phyloP scores from a whole-genome alignment of 306 rosid genomes.

The Glycine soja region DNA sequence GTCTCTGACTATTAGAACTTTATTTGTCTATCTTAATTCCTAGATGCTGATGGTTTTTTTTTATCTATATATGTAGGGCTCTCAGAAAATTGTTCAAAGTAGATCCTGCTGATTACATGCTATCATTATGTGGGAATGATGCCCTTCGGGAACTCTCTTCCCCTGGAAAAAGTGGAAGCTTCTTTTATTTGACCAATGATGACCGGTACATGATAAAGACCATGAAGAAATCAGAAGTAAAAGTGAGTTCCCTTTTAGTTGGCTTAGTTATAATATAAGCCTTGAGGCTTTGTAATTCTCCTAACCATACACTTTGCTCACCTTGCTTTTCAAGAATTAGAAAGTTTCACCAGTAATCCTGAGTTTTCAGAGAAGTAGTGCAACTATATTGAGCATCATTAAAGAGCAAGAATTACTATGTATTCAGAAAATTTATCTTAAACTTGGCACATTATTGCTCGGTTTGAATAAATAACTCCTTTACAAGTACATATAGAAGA shows the following conservation, averaged over 20 bases:
- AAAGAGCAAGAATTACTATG: neutral
- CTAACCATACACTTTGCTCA: neutral
- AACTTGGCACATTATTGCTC: neutral
- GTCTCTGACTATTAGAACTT: neutral
- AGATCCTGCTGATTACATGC: constrained; percentile 98
- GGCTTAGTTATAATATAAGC: constrained; percentile 26
- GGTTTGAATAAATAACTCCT: neutral
- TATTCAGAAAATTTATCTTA: neutral
- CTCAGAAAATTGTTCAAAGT: constrained; percentile 94
- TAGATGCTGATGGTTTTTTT: constrained; percentile 38
- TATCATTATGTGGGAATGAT: constrained; percentile 93
- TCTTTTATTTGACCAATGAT: constrained; percentile 92
- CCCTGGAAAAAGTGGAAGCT: constrained; percentile 99
- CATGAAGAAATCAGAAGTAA: constrained; percentile 91
- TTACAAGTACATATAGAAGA: neutral
- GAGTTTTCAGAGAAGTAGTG: neutral
- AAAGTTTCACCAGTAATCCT: constrained; percentile 8
- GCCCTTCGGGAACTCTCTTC: constrained; percentile 98
- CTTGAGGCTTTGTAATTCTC: constrained; percentile 37
- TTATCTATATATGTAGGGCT: constrained; percentile 67
- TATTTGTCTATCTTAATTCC: constrained; percentile 1
- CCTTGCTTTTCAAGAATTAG: constrained; percentile 25
- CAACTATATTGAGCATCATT: neutral
- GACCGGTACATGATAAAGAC: constrained; percentile 99
- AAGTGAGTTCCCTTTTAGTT: constrained; percentile 65